Evolutionary conservation across 2,329 filamentous ascomycete species (phyloP), one percentile per base, ranked within the genome.

Genomic region (Paraconiothyrium sp.): DNA sequence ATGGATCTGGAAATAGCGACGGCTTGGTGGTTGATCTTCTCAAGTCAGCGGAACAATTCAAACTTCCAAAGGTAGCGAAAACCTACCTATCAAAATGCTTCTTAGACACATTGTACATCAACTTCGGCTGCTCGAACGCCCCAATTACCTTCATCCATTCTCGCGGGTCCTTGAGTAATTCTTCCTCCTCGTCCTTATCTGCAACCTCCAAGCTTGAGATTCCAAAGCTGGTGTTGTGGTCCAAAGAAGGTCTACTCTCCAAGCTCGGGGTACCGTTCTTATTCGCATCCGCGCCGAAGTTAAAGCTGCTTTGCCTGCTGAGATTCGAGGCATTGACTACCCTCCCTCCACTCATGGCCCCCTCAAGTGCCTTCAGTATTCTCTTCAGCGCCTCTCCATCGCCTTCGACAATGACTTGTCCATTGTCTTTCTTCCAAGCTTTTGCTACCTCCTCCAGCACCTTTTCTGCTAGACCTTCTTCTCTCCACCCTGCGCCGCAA

Each of bases 401-500:
- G 30, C 94, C 94, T 57, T 97, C 93, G 2, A 99, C 92, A 67
- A 99, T 97, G 57, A 97, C 92, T 24, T 92, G 92, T 1, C 93
- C 93, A 75, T 92, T 93, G 62, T 90, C 86, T 68, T 90, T 92
- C 82, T 97, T 98, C 96, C 95, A 99, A 68, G 88, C 87, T 77
- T 92, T 91, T 1, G 95, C 94, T 8, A 94, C 88, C 78, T 98
- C 95, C 72, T 99, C 95, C 39, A 99, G 82, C 13, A 97, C 92
- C 67, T 90, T 90, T 78, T 99, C 96, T 2, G 94, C 95, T 35
- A 97, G 83, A 0, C 96, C 94, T 76, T 97, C 93, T 81, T 98
- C 94, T 71, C 94, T 88, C 95, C 95, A 99, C 89, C 90, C 93
- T 60, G 94, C 94, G 37, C 95, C 95, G 77, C 95, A 99, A 78